Percentiles rank a stretch among this genome's conserved stretches.
These are phyloP conservation scores for Fusarium sp. DNA, from an alignment of 2,329 filamentous ascomycete species.

Conservation along the genomic window DNA sequence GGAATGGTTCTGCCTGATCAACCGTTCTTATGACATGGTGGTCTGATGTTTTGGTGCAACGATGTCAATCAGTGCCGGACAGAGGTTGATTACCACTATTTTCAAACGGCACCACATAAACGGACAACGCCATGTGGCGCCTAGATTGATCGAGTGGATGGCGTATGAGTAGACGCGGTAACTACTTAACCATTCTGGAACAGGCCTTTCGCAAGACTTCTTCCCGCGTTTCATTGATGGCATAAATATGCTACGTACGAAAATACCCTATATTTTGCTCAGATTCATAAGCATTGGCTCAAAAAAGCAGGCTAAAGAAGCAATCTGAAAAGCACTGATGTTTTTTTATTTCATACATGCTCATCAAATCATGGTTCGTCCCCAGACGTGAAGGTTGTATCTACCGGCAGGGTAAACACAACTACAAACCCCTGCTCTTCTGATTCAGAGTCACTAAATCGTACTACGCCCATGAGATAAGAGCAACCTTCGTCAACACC, in stretches of 20 bases:
- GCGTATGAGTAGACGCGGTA: background rate
- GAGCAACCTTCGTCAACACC: background rate
- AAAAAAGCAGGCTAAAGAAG: background rate
- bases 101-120: conserved; percentile 12
- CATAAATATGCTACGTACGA: background rate
- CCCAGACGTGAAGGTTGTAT: too few relatives aligned
- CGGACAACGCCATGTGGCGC: background rate
- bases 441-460: too few relatives aligned
- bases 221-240: background rate
- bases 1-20: too few relatives aligned
- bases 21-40: too few relatives aligned
- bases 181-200: background rate
- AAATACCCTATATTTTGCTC: background rate
- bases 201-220: background rate
- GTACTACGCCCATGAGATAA: background rate
- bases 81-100: conserved; percentile 1
- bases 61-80: conserved; percentile 18
- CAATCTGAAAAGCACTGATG: background rate
- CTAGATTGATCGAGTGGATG: background rate
- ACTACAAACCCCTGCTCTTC: too few relatives aligned
- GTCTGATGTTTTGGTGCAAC: too few relatives aligned
- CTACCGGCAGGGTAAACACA: too few relatives aligned
- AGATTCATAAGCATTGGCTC: background rate
- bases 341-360: background rate
- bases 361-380: too few relatives aligned